Conservation (phyloP, 257 asterid species). For the Solanum gracilifrons region DNA sequence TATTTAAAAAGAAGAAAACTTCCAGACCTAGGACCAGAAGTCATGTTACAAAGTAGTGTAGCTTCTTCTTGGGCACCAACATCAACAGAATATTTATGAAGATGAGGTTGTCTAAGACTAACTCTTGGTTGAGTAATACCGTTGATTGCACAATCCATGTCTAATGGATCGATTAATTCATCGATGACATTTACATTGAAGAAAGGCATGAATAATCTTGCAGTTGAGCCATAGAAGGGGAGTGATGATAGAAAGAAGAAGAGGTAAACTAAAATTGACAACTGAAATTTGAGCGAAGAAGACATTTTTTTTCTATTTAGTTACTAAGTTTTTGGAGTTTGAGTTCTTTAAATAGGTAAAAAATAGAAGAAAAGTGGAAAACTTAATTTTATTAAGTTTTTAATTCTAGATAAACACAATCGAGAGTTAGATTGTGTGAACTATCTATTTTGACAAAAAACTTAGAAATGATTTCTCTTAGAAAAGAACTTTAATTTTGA, state of each 20-base stretch:
- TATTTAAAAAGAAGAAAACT: neutral
- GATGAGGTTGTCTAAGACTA: neutral
- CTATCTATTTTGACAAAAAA: too few species aligned
- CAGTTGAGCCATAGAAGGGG: neutral
- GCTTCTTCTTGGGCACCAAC: neutral
- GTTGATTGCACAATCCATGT: neutral
- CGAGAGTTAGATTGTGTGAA: neutral
- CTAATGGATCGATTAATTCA: neutral
- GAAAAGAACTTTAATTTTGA: neutral
- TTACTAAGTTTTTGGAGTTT: neutral
- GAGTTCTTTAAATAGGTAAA: neutral
- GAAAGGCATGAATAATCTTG: neutral
- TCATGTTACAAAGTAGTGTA: neutral
- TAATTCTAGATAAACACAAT: neutral
- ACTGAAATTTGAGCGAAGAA: neutral
- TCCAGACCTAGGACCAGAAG: neutral
- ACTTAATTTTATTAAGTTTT: too few species aligned
- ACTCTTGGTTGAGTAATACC: neutral
- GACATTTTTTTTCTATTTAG: neutral
- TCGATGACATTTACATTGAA: neutral
- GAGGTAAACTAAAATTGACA: neutral
- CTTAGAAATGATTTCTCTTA: neutral
- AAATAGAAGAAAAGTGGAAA: neutral
- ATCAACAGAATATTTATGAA: neutral
- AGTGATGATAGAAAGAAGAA: neutral